A percentile compares a stretch with the other conserved stretches of the same genome.
phyloP scores from a whole-genome alignment of 176 grass and related monocot species.

The Juncus inflexus region DNA sequence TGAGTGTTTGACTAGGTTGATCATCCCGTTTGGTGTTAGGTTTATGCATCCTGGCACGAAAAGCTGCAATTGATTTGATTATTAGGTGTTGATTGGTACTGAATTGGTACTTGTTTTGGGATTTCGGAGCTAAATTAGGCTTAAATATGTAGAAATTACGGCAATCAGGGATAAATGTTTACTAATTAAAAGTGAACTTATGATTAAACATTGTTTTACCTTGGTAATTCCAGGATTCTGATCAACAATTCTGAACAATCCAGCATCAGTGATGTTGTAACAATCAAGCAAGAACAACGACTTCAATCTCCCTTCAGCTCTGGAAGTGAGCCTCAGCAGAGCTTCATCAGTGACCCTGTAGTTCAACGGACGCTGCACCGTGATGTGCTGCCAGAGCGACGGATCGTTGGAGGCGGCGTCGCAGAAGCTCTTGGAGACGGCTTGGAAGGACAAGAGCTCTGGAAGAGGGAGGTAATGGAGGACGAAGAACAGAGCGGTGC shows the following conservation, averaged over 20 bases:
- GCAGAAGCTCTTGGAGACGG: conserved; percentile 32
- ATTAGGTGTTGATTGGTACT: too few relatives aligned
- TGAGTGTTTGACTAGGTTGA: conserved; percentile 55
- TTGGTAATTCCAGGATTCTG: conserved; percentile 59
- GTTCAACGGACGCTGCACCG: conserved; percentile 33
- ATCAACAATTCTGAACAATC: conserved; percentile 44
- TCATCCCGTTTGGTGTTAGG: conserved; percentile 71
- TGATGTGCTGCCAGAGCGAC: conserved; percentile 46
- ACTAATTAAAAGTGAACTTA: neutral
- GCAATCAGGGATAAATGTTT: conserved; percentile 22
- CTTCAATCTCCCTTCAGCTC: conserved; percentile 38
- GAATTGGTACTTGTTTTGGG: too few relatives aligned
- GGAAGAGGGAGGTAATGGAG: conserved; percentile 50
- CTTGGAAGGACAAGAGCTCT: conserved; percentile 55
- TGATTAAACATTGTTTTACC: conserved; percentile 26
- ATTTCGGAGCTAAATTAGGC: too few relatives aligned
- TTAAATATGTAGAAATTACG: neutral
- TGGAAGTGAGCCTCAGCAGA: conserved; percentile 30
- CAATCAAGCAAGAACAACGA: conserved; percentile 64
- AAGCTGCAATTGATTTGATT: conserved; percentile 48
- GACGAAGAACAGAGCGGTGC: conserved; percentile 50
- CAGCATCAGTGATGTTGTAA: conserved; percentile 47
- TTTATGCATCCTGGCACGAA: conserved; percentile 67
- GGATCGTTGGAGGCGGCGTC: conserved; percentile 46
- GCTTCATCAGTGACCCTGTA: conserved; percentile 32